These are phyloP conservation scores for Aegle marmelos DNA, from an alignment of 345 rosid genomes.

Conservation along the genomic window DNA sequence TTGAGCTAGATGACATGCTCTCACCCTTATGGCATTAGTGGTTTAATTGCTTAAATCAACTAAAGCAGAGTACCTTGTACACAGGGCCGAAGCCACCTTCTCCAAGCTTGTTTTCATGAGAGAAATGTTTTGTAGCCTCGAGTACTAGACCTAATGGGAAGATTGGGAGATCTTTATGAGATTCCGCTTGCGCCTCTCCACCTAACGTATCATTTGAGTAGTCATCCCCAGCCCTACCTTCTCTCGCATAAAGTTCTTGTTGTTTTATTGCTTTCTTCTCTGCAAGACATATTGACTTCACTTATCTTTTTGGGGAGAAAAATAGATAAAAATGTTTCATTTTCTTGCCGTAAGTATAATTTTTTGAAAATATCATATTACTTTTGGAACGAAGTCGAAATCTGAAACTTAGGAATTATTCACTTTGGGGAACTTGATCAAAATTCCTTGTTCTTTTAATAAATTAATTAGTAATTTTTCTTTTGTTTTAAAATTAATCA, in stretches of 20 bases:
- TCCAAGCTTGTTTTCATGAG: background rate
- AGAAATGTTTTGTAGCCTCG: conserved; percentile 17
- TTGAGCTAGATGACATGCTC: background rate
- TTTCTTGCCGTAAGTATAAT: no score
- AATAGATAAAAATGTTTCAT: background rate
- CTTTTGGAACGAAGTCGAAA: no score
- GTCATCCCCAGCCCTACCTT: background rate
- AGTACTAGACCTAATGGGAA: conserved; percentile 13
- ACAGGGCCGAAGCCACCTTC: background rate
- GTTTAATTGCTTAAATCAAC: background rate
- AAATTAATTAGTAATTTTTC: no score
- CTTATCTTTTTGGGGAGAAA: background rate
- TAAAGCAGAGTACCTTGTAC: background rate
- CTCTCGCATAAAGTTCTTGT: background rate
- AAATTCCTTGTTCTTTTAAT: no score
- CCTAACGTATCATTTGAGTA: background rate
- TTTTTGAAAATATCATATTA: no score
- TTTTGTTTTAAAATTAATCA: no score
- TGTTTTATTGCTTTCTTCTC: background rate
- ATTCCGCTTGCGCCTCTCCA: conserved; percentile 1
- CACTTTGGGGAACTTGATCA: no score
- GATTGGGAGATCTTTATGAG: conserved; percentile 15
- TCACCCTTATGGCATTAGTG: background rate
- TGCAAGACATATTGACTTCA: background rate
- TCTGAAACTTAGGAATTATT: no score